Evolutionary conservation across 2,329 filamentous ascomycete genomes (phyloP), one percentile per base, ranked within the genome.

Genomic region (Pyricularia grisea): DNA sequence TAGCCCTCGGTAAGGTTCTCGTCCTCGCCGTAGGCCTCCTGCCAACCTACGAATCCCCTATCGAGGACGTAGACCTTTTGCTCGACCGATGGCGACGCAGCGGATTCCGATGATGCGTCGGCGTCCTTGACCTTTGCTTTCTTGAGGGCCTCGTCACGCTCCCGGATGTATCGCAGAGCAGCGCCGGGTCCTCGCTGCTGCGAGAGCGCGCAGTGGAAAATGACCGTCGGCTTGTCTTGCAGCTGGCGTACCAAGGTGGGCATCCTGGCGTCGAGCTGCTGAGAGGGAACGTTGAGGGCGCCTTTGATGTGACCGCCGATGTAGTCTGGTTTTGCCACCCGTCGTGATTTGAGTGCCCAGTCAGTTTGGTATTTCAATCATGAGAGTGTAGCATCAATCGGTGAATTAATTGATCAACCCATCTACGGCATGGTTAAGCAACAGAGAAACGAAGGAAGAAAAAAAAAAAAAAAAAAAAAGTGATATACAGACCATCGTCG

Each of bases 131-230:
- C 28, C 31, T 65, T 61, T 30, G 23, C 23, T 23, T 60, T 25
- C 11, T 72, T 71, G 23, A 82, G 70, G 25, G 82, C 70, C 17
- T 84, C 81, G 73, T 90, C 88, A 65, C 88, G 83, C 80, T 93
- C 91, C 50, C 91, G 82, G 71, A 94, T 73, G 78, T 97, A 98
- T 74, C 85, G 84, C 73, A 97, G 80, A 3, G 95, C 95, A 3
- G 94, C 93, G 67, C 86, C 86, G 0, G 95, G 95, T 0, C 95
- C 95, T 0, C 95, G 85, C 80, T 97, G 91, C 81, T 98, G 95
- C 73, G 91, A 94, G 69, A 98, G 82, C 23, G 92, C 91, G 79
- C 95, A 99, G 81, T 99, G 95, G 78, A 99, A 99, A 1, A 99
- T 87, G 17, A 99, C 93, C 12, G 86, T 90, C 69, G 95, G 87